Conservation (phyloP, 2,329 filamentous ascomycete genomes). For the Daldinia sp. region DNA sequence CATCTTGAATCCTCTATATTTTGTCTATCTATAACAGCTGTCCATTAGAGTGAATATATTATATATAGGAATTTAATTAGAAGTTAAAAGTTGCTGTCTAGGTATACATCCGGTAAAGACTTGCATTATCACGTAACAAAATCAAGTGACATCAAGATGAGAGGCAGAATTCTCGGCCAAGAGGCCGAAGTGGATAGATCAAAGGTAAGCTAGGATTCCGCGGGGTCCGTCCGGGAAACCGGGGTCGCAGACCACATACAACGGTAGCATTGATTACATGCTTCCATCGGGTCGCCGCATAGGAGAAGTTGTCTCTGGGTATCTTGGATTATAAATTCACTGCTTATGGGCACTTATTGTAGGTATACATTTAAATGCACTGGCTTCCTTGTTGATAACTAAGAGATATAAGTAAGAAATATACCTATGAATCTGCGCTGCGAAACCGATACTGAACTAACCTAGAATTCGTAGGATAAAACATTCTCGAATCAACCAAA, state of each 20-base stretch:
- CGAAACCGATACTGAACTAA: not conserved
- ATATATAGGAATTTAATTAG: not conserved
- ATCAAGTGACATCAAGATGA: constrained; percentile 2
- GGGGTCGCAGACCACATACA: not conserved
- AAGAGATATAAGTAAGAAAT: not conserved
- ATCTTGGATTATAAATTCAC: too few relatives aligned
- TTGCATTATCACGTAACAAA: not conserved
- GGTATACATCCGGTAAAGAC: not conserved
- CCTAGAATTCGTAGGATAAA: too few relatives aligned
- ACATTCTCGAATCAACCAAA: not conserved
- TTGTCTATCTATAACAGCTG: not conserved
- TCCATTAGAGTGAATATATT: not conserved
- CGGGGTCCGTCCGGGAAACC: constrained; percentile 6
- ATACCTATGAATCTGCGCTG: not conserved
- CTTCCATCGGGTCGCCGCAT: not conserved
- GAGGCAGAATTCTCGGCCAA: constrained; percentile 2
- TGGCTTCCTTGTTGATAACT: too few relatives aligned
- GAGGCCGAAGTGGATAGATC: not conserved
- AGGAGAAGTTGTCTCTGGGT: not conserved
- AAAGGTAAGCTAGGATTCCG: constrained; percentile 13
- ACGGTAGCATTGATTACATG: not conserved
- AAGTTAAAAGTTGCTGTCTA: not conserved
- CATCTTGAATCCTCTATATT: constrained; percentile 26
- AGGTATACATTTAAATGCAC: too few relatives aligned
- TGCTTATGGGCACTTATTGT: too few relatives aligned